Evolutionary conservation across 768 basidiomycete species (phyloP), one percentile per base, ranked within the genome.

Genomic region (Rhodotorula toruloides): DNA sequence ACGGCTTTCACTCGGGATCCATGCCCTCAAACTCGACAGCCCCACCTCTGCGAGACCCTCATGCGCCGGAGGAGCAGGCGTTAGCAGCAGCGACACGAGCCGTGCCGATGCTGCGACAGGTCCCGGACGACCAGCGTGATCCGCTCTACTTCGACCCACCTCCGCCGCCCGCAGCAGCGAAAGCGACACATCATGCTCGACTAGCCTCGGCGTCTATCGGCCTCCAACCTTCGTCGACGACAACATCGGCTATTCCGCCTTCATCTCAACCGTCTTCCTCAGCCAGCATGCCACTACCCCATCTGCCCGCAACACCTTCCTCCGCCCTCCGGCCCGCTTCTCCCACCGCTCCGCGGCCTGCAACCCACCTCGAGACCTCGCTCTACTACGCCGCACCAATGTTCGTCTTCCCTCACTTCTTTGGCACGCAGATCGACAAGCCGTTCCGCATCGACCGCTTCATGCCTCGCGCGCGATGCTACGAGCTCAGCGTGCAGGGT

Each of bases 381-480:
- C 81, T 89, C 55, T 85, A 86, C 85, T 72, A 77, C 58, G 70
- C 76, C 2, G 75, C 79, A 32, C 78, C 79, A 0, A 69, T 73
- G 19, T 79, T 77, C 76, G 76, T 79, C 16, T 77, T 78, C 58
- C 76, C 76, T 34, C 77, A 78, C 40, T 80, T 79, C 66, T 80
- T 79, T 68, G 76, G 76, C 3, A 75, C 75, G 36, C 77, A 79
- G 25, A 76, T 77, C 62, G 79, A 80, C 73, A 79, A 79, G 62
- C 79, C 79, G 17, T 78, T 79, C 66, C 76, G 79, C 12, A 66
- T 73, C 36, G 79, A 72, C 71, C 92, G 94, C 66, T 98, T 97
- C 76, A 81, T 97, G 32, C 87, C 91, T 10, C 85, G 94, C 37
- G 91, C 89, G n/a, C 90, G 90, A 47, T 71, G 66, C 48, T 71